Evolutionary conservation across 106 monocot species (phyloP).

Genomic region (Phalaenopsis aphrodite): DNA sequence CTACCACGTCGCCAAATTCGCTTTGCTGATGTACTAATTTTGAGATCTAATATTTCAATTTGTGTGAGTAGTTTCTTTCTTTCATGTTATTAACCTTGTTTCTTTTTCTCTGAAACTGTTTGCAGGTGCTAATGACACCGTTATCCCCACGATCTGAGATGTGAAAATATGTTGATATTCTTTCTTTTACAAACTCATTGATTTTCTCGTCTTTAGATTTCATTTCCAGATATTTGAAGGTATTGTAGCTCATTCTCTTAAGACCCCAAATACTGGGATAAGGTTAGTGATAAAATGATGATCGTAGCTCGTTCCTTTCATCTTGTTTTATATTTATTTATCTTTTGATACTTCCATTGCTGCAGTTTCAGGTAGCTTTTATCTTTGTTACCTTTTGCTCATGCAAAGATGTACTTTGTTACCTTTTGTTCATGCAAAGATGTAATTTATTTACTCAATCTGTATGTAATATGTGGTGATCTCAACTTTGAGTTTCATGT

Average conservation of each 20-base stretch:
- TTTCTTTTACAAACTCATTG: not conserved
- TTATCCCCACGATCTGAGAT: constrained; percentile 31
- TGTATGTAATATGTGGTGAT: not conserved
- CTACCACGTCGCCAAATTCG: constrained; percentile 29
- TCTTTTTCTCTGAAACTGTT: not conserved
- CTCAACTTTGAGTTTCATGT: not conserved
- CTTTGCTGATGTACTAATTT: constrained; percentile 49
- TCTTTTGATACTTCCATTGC: not conserved
- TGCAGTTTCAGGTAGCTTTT: not conserved
- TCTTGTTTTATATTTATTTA: constrained; percentile 1
- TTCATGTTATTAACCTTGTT: not conserved
- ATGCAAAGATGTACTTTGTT: not conserved
- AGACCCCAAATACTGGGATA: not conserved
- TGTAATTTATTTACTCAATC: not conserved
- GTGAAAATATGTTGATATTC: constrained; percentile 13
- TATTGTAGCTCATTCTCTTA: not conserved
- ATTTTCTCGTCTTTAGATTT: not conserved
- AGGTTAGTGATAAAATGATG: not conserved
- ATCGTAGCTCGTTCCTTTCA: not conserved
- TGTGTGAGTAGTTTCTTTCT: not conserved
- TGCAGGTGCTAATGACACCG: constrained; percentile 35
- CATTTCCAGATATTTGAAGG: not conserved
- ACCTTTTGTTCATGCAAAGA: not conserved
- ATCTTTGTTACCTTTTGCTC: not conserved
- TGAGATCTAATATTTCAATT: not conserved